A percentile compares a stretch with the other conserved stretches of the same genome.
phyloP scores from a whole-genome alignment of 2,329 filamentous ascomycete genomes.

The Fusarium austroafricanum region DNA sequence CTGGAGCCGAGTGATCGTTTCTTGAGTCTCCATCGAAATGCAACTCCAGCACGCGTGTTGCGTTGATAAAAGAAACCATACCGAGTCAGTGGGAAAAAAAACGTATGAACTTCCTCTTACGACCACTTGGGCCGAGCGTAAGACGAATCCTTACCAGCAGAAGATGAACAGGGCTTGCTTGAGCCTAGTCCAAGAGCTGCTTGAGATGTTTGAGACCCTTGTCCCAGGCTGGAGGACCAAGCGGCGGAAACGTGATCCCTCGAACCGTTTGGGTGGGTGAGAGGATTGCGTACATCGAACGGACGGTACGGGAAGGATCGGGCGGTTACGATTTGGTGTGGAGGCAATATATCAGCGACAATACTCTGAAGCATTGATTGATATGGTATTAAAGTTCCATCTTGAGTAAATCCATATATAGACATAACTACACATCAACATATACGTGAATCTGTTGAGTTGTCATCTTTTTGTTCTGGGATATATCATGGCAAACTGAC shows the following conservation, averaged over 20 bases:
- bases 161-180: conserved; percentile 5
- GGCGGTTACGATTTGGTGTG: background rate
- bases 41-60: conserved; percentile 9
- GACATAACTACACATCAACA: too few species aligned
- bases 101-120: conserved; percentile 38
- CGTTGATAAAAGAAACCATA: conserved; percentile 11
- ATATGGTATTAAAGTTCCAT: background rate
- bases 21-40: background rate
- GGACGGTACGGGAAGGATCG: conserved; percentile 22
- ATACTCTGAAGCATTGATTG: background rate
- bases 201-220: conserved; percentile 16
- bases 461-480: background rate
- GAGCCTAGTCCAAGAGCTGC: conserved; percentile 6
- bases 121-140: conserved; percentile 18
- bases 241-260: conserved; percentile 16
- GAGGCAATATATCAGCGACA: conserved; percentile 20
- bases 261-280: conserved; percentile 21
- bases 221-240: background rate
- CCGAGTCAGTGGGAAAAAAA: conserved; percentile 14
- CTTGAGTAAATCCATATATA: background rate
- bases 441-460: background rate
- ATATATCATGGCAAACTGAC: background rate
- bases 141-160: conserved; percentile 19
- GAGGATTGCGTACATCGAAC: conserved; percentile 6
- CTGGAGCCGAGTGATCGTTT: conserved; percentile 22